Conservation (phyloP, 352 stramenopile species). For the Pythium rhizo-oryzae region DNA sequence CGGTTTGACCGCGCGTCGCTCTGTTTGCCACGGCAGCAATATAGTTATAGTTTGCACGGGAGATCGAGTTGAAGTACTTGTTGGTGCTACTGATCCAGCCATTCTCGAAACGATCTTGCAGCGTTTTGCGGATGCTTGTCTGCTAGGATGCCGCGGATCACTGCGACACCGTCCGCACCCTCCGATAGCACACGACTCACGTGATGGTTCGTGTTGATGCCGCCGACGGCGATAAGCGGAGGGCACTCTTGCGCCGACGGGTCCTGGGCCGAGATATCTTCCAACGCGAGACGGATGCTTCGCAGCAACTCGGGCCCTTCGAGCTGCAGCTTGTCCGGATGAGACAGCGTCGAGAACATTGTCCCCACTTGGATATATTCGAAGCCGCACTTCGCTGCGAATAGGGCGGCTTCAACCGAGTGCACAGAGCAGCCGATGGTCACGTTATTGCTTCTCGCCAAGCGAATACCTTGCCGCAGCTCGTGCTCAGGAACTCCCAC, state of each 20-base stretch:
- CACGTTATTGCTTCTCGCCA: slow-evolving; percentile 1
- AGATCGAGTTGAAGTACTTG: neutral
- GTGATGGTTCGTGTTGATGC: slow-evolving; percentile 39
- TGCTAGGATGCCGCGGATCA: slow-evolving; percentile 46
- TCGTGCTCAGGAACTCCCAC: neutral
- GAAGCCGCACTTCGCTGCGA: slow-evolving; percentile 29
- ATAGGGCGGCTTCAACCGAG: slow-evolving; percentile 28
- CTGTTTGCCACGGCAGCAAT: slow-evolving; percentile 25
- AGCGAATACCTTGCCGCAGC: neutral
- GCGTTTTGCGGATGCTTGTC: slow-evolving; percentile 27
- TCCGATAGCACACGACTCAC: slow-evolving; percentile 32
- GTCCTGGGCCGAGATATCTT: neutral
- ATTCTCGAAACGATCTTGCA: slow-evolving; percentile 23
- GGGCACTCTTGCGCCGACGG: neutral
- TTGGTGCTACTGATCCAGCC: slow-evolving; percentile 19
- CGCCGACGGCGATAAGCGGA: slow-evolving; percentile 43
- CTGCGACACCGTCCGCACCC: slow-evolving; percentile 43
- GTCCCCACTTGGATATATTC: slow-evolving; percentile 62
- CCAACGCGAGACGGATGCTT: slow-evolving; percentile 19
- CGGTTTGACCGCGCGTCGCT: neutral
- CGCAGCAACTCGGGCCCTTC: slow-evolving; percentile 45
- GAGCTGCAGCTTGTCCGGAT: slow-evolving; percentile 49
- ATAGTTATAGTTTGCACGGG: slow-evolving; percentile 37
- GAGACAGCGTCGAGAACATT: slow-evolving; percentile 54
- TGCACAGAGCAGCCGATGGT: slow-evolving; percentile 50